Evolutionary conservation across 495 filamentous ascomycete genomes (phyloP).

Genomic region (Penicillium ucsense): DNA sequence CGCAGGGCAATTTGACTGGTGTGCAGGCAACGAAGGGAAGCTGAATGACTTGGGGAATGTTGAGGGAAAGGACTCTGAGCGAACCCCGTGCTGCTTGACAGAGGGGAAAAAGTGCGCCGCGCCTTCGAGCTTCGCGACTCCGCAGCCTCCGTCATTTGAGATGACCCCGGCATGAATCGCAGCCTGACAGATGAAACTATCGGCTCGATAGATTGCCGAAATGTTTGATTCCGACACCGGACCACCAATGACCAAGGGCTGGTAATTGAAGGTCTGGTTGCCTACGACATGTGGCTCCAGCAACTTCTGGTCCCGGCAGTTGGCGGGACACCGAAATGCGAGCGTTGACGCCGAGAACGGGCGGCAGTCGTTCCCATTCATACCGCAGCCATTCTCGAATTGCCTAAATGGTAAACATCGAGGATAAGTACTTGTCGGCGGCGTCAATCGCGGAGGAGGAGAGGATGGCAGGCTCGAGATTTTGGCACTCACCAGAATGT

Average conservation of each 20-base stretch:
- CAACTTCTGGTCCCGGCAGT: constrained; percentile 55
- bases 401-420: constrained; percentile 35
- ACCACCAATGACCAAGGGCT: constrained; percentile 65
- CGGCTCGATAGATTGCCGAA: constrained; percentile 57
- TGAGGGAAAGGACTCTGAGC: constrained; percentile 60
- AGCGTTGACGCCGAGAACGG: constrained; percentile 62
- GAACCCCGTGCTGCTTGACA: constrained; percentile 53
- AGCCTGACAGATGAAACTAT: constrained; percentile 74
- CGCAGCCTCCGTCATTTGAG: constrained; percentile 66
- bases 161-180: constrained; percentile 73
- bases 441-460: too few species aligned
- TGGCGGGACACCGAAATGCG: constrained; percentile 72
- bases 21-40: constrained; percentile 42
- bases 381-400: constrained; percentile 61
- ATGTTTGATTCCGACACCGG: constrained; percentile 36
- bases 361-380: constrained; percentile 72
- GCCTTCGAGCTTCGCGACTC: constrained; percentile 60
- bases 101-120: constrained; percentile 51
- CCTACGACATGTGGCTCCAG: constrained; percentile 69
- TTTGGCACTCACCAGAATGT: constrained; percentile 41
- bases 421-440: too few species aligned
- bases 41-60: constrained; percentile 68
- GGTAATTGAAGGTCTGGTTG: constrained; percentile 59
- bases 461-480: neutral
- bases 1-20: constrained; percentile 30